Evolutionary conservation across 2,329 filamentous ascomycete species (phyloP).

Genomic region (Hymenoscyphus scutula): DNA sequence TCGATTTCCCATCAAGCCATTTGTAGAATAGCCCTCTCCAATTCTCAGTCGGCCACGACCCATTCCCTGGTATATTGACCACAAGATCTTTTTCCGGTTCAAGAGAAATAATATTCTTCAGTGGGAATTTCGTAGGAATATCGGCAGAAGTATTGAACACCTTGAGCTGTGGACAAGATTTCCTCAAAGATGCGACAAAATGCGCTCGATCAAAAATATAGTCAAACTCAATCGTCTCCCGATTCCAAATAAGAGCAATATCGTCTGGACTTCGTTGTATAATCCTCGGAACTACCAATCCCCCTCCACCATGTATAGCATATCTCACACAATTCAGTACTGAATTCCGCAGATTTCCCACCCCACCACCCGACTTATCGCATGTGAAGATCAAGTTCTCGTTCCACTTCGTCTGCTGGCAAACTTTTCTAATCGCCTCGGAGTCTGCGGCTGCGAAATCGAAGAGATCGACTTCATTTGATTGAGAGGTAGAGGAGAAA

Average conservation of each 20-base stretch:
- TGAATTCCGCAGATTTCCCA: constrained; percentile 34
- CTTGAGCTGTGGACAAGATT: constrained; percentile 30
- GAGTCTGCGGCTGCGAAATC: constrained; percentile 27
- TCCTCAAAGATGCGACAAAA: constrained; percentile 28
- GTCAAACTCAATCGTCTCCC: constrained; percentile 21
- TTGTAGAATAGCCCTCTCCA: constrained; percentile 28
- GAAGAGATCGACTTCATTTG: constrained; percentile 22
- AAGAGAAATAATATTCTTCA: constrained; percentile 27
- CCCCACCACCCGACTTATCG: constrained; percentile 29
- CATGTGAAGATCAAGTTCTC: constrained; percentile 30
- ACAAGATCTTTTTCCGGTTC: constrained; percentile 20
- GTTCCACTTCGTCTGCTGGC: constrained; percentile 30
- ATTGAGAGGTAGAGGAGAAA: not conserved
- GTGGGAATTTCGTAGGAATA: constrained; percentile 18
- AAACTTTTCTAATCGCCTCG: constrained; percentile 25
- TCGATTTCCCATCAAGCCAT: constrained; percentile 23
- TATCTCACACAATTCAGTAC: constrained; percentile 34
- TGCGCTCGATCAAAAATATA: constrained; percentile 33
- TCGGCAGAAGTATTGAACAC: constrained; percentile 26
- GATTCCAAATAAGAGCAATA: constrained; percentile 24
- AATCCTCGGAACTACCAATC: constrained; percentile 23
- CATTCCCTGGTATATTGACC: constrained; percentile 24
- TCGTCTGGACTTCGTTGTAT: constrained; percentile 22
- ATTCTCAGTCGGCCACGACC: constrained; percentile 25
- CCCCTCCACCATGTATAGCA: constrained; percentile 18